Base-by-base conservation (phyloP, 2,329 filamentous ascomycete genomes). In the Magnaporthiopsis rhizophila region DNA sequence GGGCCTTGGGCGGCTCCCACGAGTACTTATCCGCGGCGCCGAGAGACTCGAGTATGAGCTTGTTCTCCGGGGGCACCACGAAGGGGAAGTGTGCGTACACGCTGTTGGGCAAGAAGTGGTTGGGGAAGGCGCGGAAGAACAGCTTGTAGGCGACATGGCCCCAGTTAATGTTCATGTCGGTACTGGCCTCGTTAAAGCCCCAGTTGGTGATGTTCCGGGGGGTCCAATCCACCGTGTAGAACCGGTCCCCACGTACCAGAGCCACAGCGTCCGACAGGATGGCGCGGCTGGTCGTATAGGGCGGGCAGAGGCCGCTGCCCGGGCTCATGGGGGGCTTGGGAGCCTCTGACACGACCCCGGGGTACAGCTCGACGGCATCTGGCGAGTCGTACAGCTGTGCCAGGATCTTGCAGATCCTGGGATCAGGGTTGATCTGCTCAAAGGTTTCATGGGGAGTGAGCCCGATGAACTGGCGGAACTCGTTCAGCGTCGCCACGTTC, bases 151-250 rank as follows among this genome's bases (percentile, higher is more conserved):
- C 65, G 69, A 81, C 76, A 3, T 77, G 79, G 0, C 80, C 78
- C 4, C 76, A 75, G 9, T 77, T 69, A 1, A 75, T 75, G 65
- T 78, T 75, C 61, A 68, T 66, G 67, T 78, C 75, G 18, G 70
- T 69, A 45, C 72, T 69, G 1, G 77, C 75, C 65, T 79, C 77
- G 36, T 78, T 79, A 66, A 73, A 77, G 62, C 87, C 87, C 86
- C 86, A 90, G 72, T 88, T 89, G 2, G 88, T 89, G 61, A 90
- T 74, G 67, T 83, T 86, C 50, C 80, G 80, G 0, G 86, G 71
- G 2, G 84, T 81, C 68, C 82, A 88, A 71, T 89, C 86, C 6
- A 74, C 69, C 0, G 86, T 88, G 73, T 87, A 88, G 74, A 88
- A 87, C 21, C 87, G 78, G 68, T 89, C 87, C 11, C 84, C 84